These are phyloP conservation scores for Phtheirospermum japonicum DNA, from an alignment of 257 asterid genomes.

Conservation along the genomic window DNA sequence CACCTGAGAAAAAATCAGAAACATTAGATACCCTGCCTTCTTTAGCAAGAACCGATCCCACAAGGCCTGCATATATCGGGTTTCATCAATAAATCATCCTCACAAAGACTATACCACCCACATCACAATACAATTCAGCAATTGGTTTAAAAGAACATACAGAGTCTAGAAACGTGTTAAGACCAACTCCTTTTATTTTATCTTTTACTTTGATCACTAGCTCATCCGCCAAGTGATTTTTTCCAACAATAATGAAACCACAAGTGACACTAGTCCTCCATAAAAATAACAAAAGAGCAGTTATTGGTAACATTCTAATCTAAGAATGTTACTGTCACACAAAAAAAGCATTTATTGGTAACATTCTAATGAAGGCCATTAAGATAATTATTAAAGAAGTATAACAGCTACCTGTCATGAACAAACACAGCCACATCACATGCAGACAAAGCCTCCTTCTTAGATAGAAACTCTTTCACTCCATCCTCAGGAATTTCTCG, in stretches of 20 bases:
- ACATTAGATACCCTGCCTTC: slow-evolving; percentile 60
- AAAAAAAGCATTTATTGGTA: no score
- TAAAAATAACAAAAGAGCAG: no score
- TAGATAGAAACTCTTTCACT: no score
- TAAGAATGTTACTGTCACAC: no score
- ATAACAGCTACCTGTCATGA: no score
- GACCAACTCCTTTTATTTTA: no score
- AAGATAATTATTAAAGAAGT: no score
- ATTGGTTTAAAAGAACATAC: not conserved
- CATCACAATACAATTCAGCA: slow-evolving; percentile 8
- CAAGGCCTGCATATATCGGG: slow-evolving; percentile 55
- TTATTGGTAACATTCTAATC: no score
- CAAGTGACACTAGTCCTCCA: not conserved
- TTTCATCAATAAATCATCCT: slow-evolving; percentile 16
- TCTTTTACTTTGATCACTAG: not conserved
- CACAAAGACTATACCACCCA: not conserved
- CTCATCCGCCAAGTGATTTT: slow-evolving; percentile 11
- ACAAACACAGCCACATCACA: no score
- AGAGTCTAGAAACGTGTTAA: not conserved
- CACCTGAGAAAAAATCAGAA: slow-evolving; percentile 64
- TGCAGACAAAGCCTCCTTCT: no score
- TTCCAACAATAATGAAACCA: not conserved
- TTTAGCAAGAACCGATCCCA: slow-evolving; percentile 76
- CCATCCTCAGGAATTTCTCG: no score
- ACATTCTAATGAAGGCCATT: no score